Base-by-base conservation (phyloP, 495 filamentous ascomycete species). In the Parathielavia appendiculata region DNA sequence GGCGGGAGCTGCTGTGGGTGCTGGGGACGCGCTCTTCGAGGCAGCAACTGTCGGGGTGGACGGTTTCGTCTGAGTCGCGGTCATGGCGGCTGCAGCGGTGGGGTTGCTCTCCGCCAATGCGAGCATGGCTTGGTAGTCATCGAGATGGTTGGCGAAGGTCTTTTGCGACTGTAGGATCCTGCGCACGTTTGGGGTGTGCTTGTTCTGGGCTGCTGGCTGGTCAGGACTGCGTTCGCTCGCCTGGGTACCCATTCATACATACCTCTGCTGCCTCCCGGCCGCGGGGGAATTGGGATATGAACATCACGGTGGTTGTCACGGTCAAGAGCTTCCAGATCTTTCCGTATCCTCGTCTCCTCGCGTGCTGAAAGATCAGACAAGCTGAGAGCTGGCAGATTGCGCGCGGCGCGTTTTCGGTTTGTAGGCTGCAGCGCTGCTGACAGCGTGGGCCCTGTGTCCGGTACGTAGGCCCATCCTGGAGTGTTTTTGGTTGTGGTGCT, bases 161-260 rank as follows among this genome's bases (percentile, higher is more conserved):
- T 96, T 96, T 70, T 95, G 88, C 3, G 86, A 91, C 63, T 85
- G 83, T n/a, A 96, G 76, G 62, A 97, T 93, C 66, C 88, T 88
- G 62, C 90, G 88, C n/a, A 93, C 89, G 66, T 86, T 88, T 4
- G 87, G 77, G 17, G 91, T 91, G 55, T 81, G 79, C 70, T 91
- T 90, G 54, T 69, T 75, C 32, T 68, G 61, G 49, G 66, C 66
- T 69, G 26, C 4, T 9, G 20, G n/a, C 16, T 10, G n/a, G 61
- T 53, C 5, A 57, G 54, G 6, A 41, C 17, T 30, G 38, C 1
- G 9, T n/a, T 41, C 7, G 7, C n/a, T 30, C 19, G 11, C 20
- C 12, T 34, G 11, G 17, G 6, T 26, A 30, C 4, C 14, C 11
- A 0, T 17, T 2, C 1, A 3, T 0, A 12, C 5, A 13, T 59